Base-by-base conservation (phyloP, 257 asterid genomes). In the Catharanthus roseus region DNA sequence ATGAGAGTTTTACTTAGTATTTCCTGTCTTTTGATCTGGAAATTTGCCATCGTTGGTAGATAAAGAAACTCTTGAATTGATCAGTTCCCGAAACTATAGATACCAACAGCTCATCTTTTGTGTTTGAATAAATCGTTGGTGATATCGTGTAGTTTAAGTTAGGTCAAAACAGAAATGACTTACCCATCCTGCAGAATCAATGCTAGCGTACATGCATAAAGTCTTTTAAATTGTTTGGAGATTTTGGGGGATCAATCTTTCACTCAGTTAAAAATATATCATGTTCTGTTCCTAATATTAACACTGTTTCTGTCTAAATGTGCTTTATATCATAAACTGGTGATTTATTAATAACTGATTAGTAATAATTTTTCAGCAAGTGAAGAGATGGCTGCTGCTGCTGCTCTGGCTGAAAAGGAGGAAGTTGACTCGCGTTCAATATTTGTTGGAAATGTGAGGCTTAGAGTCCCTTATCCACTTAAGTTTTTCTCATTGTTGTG, bases 371-470 rank as follows among this genome's bases (percentile, higher is more conserved):
- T 62, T 51, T 50, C 39, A 47, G 68, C 10, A 33, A 69, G 66
- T 82, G 91, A 86, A 45, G 96, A 89, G 77, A 72, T 89, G 69
- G 65, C 73, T 63, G 87, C 80, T 74, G 72, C 93, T 72, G 87
- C 82, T 67, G 78, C 83, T 77, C 91, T 82, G 79, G 89, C 90
- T 72, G 97, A 89, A 65, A 91, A 91, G 86, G 96, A 89, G 78
- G 96, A 87, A 86, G 96, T 84, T 82, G 97, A 89, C 83, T 41
- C 87, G 65, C 92, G 96, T 55, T 91, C 97, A 23, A 86, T 91
- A 77, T 89, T 86, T 82, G 96, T 91, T 71, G 97, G 97, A 36
- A 91, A 91, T 80, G 97, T 91, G 82, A 89, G 97, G 75, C 73
- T 78, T 74, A 60, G 55, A 75, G 45, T 74, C 78, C 75, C 41